Percentiles rank a stretch among this genome's conserved stretches.
Evolutionary conservation across 2,329 filamentous ascomycete genomes (phyloP).

Genomic region (Mycosphaerella sp.): DNA sequence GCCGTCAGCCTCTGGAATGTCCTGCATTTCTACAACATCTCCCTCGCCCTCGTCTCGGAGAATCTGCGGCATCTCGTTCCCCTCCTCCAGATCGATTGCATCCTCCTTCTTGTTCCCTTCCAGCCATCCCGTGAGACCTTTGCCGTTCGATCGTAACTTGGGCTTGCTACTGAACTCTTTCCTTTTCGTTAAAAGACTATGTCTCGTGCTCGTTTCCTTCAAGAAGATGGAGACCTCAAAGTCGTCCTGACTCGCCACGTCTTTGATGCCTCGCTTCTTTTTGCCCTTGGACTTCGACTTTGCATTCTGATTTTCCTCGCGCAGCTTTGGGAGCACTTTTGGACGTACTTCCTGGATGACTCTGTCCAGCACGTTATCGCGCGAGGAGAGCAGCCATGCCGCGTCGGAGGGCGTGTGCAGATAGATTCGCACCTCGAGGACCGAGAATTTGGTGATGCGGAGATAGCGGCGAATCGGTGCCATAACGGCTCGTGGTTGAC

Average conservation of each 20-base stretch:
- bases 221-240: conserved; percentile 95
- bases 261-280: conserved; percentile 74
- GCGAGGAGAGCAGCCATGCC: conserved; percentile 74
- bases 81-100: conserved; percentile 39
- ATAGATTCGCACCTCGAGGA: conserved; percentile 95
- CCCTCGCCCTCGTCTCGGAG: conserved; percentile 56
- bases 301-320: conserved; percentile 67
- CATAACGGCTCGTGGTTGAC: conserved; percentile 48
- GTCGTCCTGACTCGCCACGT: conserved; percentile 80
- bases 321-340: conserved; percentile 80
- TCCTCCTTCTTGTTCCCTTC: conserved; percentile 35
- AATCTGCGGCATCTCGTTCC: conserved; percentile 42
- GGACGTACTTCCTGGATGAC: conserved; percentile 82
- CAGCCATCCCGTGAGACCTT: conserved; percentile 44
- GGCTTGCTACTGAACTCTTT: conserved; percentile 54
- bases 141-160: conserved; percentile 41
- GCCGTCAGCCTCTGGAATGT: conserved; percentile 48
- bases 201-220: conserved; percentile 75
- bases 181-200: conserved; percentile 78
- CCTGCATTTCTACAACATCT: conserved; percentile 47
- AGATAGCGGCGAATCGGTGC: conserved; percentile 83
- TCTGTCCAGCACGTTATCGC: conserved; percentile 67
- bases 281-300: conserved; percentile 56
- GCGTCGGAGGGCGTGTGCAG: conserved; percentile 81
- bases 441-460: conserved; percentile 84